Base-by-base conservation (phyloP, 2,329 filamentous ascomycete species). In the Dendryphion nanum region DNA sequence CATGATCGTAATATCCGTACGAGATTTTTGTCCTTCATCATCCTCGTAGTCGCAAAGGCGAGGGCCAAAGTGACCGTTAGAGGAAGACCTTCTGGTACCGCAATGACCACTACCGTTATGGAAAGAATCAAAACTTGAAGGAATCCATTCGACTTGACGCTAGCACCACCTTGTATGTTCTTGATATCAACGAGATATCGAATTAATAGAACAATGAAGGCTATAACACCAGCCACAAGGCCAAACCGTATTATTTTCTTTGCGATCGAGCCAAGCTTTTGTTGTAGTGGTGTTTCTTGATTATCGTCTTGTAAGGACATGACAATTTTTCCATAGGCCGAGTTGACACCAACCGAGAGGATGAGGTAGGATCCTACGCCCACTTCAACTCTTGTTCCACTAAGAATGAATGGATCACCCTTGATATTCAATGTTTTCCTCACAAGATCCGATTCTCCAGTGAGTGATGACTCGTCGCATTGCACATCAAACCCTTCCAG, bases 391-490 rank as follows among this genome's bases (percentile, higher is more conserved):
- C 77, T 78, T 31, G 71, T 71, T n/a, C 76, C 76, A 6, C 75
- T 78, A 38, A 79, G 73, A 48, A 79, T 78, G 55, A 85, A 86
- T 1, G 81, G 81, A 43, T 86, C 82, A n/a, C n/a, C n/a, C n/a
- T n/a, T n/a, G 7, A 33, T 10, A 19, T 33, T 33, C 17, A 18
- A 8, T 8, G 23, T 26, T 66, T 88, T 87, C 59, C 79, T 81
- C 57, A 86, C 76, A 21, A 82, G 75, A 53, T 87, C 83, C 0
- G 82, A 86, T 59, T 87, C 83, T 47, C 84, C 84, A 3, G 83
- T 87, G 1, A 81, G 81, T 7, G 82, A 85, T 1, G 82, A 86
- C 55, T 87, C 84, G 49, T 87, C 83, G 51, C 83, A 87, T 60
- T 82, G 80, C 37, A 86, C 63, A 33, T 78, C 77, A 45, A 83